Evolutionary conservation across 345 rosid species (phyloP).

Genomic region (Kernera saxatilis): DNA sequence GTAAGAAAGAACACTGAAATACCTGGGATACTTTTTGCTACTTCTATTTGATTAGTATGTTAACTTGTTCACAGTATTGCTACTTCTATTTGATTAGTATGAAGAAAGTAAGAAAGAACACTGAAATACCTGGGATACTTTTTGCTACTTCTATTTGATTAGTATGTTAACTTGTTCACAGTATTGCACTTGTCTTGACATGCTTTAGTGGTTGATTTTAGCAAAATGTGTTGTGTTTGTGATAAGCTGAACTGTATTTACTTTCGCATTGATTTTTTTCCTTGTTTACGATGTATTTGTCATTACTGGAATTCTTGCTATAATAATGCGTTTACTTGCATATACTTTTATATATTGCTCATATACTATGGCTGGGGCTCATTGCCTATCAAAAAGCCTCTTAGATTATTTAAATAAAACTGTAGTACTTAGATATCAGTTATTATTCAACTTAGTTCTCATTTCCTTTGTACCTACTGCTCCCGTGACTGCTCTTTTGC

Average conservation of each 20-base stretch:
- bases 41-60: not conserved
- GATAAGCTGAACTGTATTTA: not conserved
- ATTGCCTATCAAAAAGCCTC: not conserved
- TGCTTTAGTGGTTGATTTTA: constrained; percentile 9
- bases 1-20: constrained; percentile 2
- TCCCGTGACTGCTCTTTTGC: not conserved
- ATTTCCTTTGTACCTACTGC: not conserved
- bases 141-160: not conserved
- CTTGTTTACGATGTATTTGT: not conserved
- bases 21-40: not conserved
- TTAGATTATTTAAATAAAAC: not conserved
- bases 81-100: too few relatives aligned
- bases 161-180: not conserved
- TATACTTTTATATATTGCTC: not conserved
- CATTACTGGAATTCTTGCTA: not conserved
- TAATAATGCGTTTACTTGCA: not conserved
- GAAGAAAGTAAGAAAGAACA: not conserved
- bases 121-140: not conserved
- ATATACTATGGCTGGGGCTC: not conserved
- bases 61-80: not conserved
- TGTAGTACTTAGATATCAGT: not conserved
- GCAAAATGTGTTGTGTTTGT: not conserved
- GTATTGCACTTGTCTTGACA: not conserved
- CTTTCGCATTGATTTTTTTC: not conserved
- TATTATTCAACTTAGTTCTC: not conserved